These are phyloP conservation scores for Russula sp. DNA, from an alignment of 768 basidiomycete genomes.

Conservation along the genomic window DNA sequence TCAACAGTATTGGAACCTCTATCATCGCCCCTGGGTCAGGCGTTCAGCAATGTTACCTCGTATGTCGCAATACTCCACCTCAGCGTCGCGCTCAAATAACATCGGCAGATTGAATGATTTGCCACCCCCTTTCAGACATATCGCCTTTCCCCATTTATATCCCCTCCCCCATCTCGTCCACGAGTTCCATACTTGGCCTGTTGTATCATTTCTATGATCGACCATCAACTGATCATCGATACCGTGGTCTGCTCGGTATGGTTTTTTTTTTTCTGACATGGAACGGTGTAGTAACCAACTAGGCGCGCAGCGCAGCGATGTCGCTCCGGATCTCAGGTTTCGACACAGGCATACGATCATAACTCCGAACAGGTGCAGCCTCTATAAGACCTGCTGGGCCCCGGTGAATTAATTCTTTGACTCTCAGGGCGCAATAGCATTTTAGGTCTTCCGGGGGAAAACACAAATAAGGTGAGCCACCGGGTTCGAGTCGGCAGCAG, in stretches of 20 bases:
- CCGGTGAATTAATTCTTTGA: neutral
- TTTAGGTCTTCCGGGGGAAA: neutral
- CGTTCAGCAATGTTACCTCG: neutral
- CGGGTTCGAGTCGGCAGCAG: neutral
- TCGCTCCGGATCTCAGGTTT: neutral
- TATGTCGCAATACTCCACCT: neutral
- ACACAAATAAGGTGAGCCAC: neutral
- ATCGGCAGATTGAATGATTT: neutral
- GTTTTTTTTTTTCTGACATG: neutral
- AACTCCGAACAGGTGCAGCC: neutral
- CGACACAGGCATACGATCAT: neutral
- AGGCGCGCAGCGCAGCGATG: neutral
- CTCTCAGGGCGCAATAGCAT: neutral
- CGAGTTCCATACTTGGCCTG: neutral
- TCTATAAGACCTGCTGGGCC: neutral
- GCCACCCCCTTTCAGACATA: neutral
- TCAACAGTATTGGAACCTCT: neutral
- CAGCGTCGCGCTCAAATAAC: neutral
- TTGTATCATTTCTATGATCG: neutral
- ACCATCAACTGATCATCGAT: slow-evolving; percentile 1
- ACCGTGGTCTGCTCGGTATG: neutral
- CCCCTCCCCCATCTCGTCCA: too few relatives aligned
- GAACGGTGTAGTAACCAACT: neutral
- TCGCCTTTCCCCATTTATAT: neutral
- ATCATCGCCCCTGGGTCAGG: neutral